phyloP scores from a whole-genome alignment of 495 filamentous ascomycete species.

The Staphylotrichum tortipilum region DNA sequence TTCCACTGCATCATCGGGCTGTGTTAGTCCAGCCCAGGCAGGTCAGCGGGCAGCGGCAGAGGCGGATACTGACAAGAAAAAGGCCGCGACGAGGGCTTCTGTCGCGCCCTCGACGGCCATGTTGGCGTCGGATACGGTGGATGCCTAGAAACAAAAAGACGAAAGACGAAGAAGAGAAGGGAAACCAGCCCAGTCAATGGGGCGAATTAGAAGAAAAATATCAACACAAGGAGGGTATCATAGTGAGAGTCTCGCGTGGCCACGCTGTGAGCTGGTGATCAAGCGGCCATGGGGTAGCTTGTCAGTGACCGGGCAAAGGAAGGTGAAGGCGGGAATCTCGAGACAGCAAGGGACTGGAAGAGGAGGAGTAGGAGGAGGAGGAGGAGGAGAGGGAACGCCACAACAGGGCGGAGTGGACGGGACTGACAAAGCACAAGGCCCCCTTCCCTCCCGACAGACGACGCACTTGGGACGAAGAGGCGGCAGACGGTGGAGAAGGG shows the following conservation, averaged over 20 bases:
- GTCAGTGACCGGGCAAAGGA: slow-evolving; percentile 17
- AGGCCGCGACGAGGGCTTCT: slow-evolving; percentile 45
- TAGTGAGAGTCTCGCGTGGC: slow-evolving; percentile 18
- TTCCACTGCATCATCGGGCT: slow-evolving; percentile 28
- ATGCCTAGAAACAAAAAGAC: slow-evolving; percentile 14
- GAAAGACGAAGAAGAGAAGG: slow-evolving; percentile 29
- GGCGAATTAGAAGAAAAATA: slow-evolving; percentile 28
- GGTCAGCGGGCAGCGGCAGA: neutral
- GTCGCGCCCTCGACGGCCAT: slow-evolving; percentile 40
- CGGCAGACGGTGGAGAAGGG: slow-evolving; percentile 5
- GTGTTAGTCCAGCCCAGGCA: neutral
- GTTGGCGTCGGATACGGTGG: slow-evolving; percentile 22
- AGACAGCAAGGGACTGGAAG: no score
- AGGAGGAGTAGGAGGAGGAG: no score
- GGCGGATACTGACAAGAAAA: slow-evolving; percentile 41
- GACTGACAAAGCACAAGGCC: no score
- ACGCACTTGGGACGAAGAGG: neutral
- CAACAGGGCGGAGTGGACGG: neutral
- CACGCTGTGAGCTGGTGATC: slow-evolving; percentile 15
- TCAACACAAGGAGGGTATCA: slow-evolving; percentile 25
- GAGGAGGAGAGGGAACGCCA: slow-evolving; percentile 5
- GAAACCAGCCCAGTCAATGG: slow-evolving; percentile 45
- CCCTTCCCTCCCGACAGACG: no score
- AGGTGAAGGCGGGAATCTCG: slow-evolving; percentile 13
- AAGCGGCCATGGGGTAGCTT: slow-evolving; percentile 14